Conservation (phyloP, 257 asterid genomes). For the Leptodermis oblonga region DNA sequence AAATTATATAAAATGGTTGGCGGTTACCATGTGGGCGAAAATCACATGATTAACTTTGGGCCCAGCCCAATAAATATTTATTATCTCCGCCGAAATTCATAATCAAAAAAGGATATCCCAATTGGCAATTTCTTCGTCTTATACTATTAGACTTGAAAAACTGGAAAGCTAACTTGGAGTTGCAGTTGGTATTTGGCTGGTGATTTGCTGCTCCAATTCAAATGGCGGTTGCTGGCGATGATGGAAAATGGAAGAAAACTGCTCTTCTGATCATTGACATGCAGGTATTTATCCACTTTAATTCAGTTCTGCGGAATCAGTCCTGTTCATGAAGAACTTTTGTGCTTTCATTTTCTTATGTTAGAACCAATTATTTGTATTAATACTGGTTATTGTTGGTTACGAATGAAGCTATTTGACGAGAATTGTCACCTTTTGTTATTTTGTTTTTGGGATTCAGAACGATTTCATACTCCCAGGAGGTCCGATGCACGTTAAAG, state of each 20-base stretch:
- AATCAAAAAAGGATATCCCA: too few species aligned
- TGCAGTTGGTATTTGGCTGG: too few species aligned
- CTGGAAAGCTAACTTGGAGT: background rate
- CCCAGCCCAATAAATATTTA: too few species aligned
- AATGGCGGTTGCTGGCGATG: slow-evolving; percentile 51
- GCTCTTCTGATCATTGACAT: slow-evolving; percentile 86
- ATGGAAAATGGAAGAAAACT: slow-evolving; percentile 53
- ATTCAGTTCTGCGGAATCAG: background rate
- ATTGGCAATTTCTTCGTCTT: background rate
- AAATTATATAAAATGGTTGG: too few species aligned
- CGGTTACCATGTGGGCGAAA: too few species aligned
- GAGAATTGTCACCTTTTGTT: background rate
- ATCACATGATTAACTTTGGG: too few species aligned
- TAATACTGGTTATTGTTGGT: background rate
- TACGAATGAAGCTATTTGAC: background rate
- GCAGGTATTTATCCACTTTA: slow-evolving; percentile 45
- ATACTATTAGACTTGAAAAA: background rate
- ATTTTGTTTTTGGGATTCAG: slow-evolving; percentile 29
- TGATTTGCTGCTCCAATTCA: slow-evolving; percentile 8
- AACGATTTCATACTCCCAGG: slow-evolving; percentile 71
- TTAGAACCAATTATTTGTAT: background rate
- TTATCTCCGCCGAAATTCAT: background rate
- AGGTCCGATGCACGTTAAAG: slow-evolving; percentile 57
- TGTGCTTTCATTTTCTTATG: background rate
- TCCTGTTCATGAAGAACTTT: background rate